Conservation (phyloP, 2,329 filamentous ascomycete species). For the Beauveria sp. region DNA sequence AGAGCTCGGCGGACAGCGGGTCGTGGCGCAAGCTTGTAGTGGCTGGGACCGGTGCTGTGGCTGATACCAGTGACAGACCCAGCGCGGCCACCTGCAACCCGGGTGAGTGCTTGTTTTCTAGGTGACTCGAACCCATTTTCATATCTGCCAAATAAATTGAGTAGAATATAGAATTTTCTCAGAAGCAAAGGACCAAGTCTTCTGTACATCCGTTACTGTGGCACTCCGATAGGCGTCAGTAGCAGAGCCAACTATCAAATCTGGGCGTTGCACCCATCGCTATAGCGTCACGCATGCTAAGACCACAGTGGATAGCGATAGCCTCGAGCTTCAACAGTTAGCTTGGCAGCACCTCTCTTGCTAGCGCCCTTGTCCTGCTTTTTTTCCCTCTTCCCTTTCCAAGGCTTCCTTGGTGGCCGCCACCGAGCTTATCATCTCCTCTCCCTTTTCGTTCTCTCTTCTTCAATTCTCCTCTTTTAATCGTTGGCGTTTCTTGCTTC, state of each 20-base stretch:
- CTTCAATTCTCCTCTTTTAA: background rate
- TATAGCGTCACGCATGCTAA: slow-evolving; percentile 1
- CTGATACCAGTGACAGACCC: background rate
- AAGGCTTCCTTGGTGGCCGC: background rate
- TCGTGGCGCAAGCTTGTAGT: background rate
- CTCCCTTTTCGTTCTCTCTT: background rate
- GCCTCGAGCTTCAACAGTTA: background rate
- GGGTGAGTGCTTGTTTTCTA: background rate
- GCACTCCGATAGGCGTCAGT: no score
- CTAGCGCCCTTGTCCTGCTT: background rate
- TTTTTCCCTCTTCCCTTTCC: background rate
- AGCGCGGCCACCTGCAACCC: background rate
- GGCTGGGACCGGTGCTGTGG: background rate
- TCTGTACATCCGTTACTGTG: no score
- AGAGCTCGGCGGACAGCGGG: background rate
- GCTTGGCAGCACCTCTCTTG: background rate
- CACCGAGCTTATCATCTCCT: background rate
- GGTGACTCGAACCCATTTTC: no score
- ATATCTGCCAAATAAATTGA: no score
- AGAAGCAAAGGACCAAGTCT: background rate
- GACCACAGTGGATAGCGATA: slow-evolving; percentile 5
- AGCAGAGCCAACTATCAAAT: background rate
- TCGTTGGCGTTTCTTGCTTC: background rate
- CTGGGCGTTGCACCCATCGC: background rate
- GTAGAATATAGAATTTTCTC: no score